These are phyloP conservation scores for Austroboletus eburneus DNA, from an alignment of 768 basidiomycete species.

Conservation along the genomic window DNA sequence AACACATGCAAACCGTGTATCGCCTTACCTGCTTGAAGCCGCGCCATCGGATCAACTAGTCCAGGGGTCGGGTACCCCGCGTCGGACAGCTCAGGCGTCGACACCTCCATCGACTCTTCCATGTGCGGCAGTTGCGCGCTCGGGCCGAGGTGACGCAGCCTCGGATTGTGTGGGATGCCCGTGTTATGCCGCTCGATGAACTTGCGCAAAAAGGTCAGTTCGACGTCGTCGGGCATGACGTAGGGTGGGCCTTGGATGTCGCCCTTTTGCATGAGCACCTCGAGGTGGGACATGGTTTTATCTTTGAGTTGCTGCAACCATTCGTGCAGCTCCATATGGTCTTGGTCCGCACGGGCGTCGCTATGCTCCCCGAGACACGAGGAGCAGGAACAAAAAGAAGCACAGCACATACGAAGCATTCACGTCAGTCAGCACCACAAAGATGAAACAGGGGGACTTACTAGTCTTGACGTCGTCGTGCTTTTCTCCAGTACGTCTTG, in stretches of 20 bases:
- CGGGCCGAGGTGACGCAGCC: slow-evolving; percentile 54
- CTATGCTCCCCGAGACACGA: slow-evolving; percentile 9
- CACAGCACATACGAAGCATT: neutral
- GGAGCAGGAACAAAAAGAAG: neutral
- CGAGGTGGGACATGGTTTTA: slow-evolving; percentile 84
- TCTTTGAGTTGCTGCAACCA: slow-evolving; percentile 87
- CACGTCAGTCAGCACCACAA: slow-evolving; percentile 13
- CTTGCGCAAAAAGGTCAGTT: slow-evolving; percentile 73
- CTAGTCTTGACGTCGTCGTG: slow-evolving; percentile 75
- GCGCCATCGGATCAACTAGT: slow-evolving; percentile 33
- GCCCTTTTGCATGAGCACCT: slow-evolving; percentile 83
- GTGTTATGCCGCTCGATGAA: slow-evolving; percentile 77
- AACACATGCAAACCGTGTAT: neutral
- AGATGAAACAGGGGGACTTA: slow-evolving; percentile 14
- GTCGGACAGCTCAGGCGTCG: slow-evolving; percentile 33
- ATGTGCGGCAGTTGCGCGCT: slow-evolving; percentile 29
- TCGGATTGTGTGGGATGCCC: slow-evolving; percentile 77
- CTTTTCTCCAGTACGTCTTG: slow-evolving; percentile 84
- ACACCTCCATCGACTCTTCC: slow-evolving; percentile 33
- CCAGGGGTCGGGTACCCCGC: slow-evolving; percentile 28
- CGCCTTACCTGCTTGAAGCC: slow-evolving; percentile 34
- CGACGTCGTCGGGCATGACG: slow-evolving; percentile 73
- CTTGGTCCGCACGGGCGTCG: slow-evolving; percentile 79
- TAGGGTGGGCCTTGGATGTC: slow-evolving; percentile 84
- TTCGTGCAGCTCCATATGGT: slow-evolving; percentile 86